A percentile compares a stretch with the other conserved stretches of the same genome.
These are phyloP conservation scores for Echinochloa phyllopogon DNA, from an alignment of 176 grass and related monocot genomes.

Conservation along the genomic window DNA sequence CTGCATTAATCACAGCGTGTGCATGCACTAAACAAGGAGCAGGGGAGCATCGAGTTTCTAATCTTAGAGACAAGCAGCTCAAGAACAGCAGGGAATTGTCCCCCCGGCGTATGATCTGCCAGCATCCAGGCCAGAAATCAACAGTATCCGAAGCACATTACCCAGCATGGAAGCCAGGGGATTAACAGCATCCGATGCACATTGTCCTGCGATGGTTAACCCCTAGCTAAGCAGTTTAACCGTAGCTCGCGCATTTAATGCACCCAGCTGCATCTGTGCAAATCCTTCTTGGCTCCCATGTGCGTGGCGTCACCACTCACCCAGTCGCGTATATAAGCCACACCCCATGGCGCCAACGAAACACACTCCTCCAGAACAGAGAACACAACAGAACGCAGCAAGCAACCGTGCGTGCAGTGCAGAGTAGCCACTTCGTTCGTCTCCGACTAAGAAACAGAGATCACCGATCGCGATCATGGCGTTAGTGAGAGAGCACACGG, in stretches of 20 bases:
- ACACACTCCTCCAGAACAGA: background rate
- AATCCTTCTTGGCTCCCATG: constrained; percentile 16
- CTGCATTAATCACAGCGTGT: constrained; percentile 48
- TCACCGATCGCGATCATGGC: constrained; percentile 38
- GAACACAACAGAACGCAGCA: background rate
- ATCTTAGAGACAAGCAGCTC: constrained; percentile 23
- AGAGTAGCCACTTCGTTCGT: background rate
- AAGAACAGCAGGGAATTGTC: constrained; percentile 43
- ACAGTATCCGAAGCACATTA: constrained; percentile 40
- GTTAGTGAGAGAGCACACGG: constrained; percentile 43
- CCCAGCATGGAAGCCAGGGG: constrained; percentile 5
- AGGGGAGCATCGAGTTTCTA: constrained; percentile 5
- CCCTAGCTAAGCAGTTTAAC: too few species aligned
- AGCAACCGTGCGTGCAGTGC: background rate
- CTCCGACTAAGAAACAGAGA: background rate
- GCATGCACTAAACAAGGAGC: background rate
- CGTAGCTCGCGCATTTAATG: constrained; percentile 43
- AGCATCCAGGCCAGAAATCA: constrained; percentile 39
- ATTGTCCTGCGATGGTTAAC: background rate
- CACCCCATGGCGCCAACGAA: constrained; percentile 25
- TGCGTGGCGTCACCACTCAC: background rate
- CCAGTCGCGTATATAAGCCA: background rate
- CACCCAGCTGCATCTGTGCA: background rate
- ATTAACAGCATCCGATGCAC: constrained; percentile 50
- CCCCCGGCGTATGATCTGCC: background rate